Evolutionary conservation across 805 yeast species (phyloP).

Genomic region (Candida silvicultrix): DNA sequence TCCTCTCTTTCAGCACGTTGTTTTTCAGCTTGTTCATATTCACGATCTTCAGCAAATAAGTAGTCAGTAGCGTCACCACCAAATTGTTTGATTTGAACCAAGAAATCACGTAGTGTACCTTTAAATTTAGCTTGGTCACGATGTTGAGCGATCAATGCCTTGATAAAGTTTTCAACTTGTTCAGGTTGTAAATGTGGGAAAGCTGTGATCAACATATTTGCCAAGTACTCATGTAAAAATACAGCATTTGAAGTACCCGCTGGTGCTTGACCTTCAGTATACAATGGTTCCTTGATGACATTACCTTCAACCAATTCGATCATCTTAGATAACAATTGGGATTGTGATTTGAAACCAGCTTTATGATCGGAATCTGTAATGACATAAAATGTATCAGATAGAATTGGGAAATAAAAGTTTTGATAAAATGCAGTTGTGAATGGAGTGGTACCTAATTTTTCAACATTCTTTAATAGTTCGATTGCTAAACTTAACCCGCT

Average conservation of each 20-base stretch:
- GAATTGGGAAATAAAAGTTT: slow-evolving; percentile 80
- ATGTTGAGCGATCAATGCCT: slow-evolving; percentile 68
- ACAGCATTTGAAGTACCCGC: slow-evolving; percentile 77
- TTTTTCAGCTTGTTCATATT: slow-evolving; percentile 65
- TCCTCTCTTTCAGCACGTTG: slow-evolving; percentile 66
- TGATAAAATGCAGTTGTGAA: slow-evolving; percentile 84
- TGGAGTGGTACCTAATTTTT: slow-evolving; percentile 57
- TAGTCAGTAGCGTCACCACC: slow-evolving; percentile 97
- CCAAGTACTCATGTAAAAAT: slow-evolving; percentile 75
- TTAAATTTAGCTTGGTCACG: slow-evolving; percentile 71
- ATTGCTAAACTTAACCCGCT: slow-evolving; percentile 80
- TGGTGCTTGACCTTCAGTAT: slow-evolving; percentile 74
- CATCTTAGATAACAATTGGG: slow-evolving; percentile 76
- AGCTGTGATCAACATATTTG: slow-evolving; percentile 77
- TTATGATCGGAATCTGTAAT: slow-evolving; percentile 96
- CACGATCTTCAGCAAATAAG: slow-evolving; percentile 89
- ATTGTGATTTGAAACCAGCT: slow-evolving; percentile 88
- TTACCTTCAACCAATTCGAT: slow-evolving; percentile 76
- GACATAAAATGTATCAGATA: slow-evolving; percentile 88
- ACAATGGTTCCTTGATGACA: slow-evolving; percentile 71
- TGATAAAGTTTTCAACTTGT: slow-evolving; percentile 77
- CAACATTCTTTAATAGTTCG: slow-evolving; percentile 81
- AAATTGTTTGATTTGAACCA: slow-evolving; percentile 90
- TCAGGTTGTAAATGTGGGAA: slow-evolving; percentile 85
- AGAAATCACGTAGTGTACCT: slow-evolving; percentile 86